Evolutionary conservation across 768 basidiomycete species (phyloP).

Genomic region (Leccinum subtestaceum): DNA sequence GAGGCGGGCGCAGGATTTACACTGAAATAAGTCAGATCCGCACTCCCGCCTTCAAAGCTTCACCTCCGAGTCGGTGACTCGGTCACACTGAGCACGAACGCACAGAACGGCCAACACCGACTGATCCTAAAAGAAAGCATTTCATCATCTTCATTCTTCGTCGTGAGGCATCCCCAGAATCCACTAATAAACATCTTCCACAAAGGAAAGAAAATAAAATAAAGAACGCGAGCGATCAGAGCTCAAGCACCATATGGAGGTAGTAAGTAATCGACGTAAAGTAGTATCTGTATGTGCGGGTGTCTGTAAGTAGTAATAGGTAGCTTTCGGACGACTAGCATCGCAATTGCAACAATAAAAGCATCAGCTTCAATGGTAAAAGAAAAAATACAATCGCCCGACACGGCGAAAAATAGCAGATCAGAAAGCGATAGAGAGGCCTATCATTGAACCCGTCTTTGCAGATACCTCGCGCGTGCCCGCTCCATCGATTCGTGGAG

Average conservation of each 20-base stretch:
- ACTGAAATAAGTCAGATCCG: too few species aligned
- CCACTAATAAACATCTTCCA: constrained; percentile 1
- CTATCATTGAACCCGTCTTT: constrained; percentile 18
- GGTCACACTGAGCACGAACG: too few species aligned
- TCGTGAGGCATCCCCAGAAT: constrained; percentile 6
- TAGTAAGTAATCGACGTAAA: constrained; percentile 1
- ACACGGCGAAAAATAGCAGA: background rate
- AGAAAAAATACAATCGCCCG: background rate
- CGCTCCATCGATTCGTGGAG: constrained; percentile 62
- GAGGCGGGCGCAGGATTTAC: too few species aligned
- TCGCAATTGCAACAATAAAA: background rate
- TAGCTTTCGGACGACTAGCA: constrained; percentile 1
- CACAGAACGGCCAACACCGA: too few species aligned
- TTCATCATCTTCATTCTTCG: background rate
- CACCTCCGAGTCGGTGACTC: too few species aligned
- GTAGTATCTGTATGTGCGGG: background rate
- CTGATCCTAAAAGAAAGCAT: background rate
- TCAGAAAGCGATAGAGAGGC: background rate
- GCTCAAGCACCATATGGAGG: background rate
- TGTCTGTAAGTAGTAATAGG: background rate
- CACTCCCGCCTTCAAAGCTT: too few species aligned
- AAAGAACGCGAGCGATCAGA: background rate
- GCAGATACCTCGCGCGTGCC: constrained; percentile 41
- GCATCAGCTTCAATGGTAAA: background rate
- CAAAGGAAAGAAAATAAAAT: background rate